A percentile compares a stretch with the other conserved stretches of the same genome.
Conservation (phyloP, 2,329 filamentous ascomycete genomes). For the Phialophora expanda region DNA sequence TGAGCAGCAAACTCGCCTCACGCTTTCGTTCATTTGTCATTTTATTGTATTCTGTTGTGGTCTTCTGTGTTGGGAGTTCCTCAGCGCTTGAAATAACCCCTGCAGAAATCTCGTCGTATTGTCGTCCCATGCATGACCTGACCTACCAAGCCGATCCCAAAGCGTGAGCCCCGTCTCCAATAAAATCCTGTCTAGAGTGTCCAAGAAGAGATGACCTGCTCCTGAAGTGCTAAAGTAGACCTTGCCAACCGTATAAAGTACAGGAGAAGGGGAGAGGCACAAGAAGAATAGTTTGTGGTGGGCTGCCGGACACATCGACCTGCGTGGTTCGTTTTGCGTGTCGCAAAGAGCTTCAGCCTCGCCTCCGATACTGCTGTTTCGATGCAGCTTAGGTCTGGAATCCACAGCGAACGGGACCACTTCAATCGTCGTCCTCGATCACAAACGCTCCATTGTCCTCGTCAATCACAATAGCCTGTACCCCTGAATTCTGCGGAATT, state of each 20-base stretch:
- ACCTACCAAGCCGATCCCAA: conserved; percentile 4
- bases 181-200: neutral
- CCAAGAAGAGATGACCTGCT: neutral
- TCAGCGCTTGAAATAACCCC: conserved; percentile 4
- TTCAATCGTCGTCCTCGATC: conserved; percentile 34
- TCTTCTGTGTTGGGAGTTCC: neutral
- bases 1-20: neutral
- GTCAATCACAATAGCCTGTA: conserved; percentile 32
- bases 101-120: neutral
- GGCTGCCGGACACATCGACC: neutral
- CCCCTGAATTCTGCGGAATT: conserved; percentile 16
- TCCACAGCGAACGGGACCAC: neutral
- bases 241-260: conserved; percentile 7
- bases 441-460: conserved; percentile 36
- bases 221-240: neutral
- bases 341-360: neutral
- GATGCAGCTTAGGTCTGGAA: neutral
- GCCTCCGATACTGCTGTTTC: neutral
- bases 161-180: conserved; percentile 4
- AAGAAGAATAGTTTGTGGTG: too few relatives aligned
- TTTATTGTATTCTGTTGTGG: neutral
- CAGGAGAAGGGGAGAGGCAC: neutral
- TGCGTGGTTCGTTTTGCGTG: neutral
- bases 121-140: neutral
- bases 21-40: neutral